Evolutionary conservation across 2,329 filamentous ascomycete genomes (phyloP).

Genomic region (Eutypa lata): DNA sequence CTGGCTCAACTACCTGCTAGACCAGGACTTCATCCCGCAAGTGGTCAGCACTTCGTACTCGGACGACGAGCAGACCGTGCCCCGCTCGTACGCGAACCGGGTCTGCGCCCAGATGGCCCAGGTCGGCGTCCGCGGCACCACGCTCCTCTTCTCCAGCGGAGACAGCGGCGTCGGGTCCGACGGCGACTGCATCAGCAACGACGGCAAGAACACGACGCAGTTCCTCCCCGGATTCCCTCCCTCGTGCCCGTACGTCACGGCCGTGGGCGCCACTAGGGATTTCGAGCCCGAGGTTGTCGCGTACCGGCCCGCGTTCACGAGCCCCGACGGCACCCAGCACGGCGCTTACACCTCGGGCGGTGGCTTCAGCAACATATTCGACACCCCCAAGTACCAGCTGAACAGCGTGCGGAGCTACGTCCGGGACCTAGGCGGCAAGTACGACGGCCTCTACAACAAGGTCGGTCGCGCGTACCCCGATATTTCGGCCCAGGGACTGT

Average conservation of each 20-base stretch:
- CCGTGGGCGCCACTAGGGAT: conserved; percentile 29
- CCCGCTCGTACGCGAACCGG: conserved; percentile 45
- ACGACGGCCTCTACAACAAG: conserved; percentile 42
- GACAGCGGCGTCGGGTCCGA: conserved; percentile 39
- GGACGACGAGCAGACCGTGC: conserved; percentile 56
- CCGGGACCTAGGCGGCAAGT: conserved; percentile 36
- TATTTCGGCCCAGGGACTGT: conserved; percentile 31
- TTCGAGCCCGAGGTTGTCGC: conserved; percentile 34
- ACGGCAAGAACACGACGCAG: conserved; percentile 50
- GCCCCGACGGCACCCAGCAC: conserved; percentile 14
- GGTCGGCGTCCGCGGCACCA: conserved; percentile 49
- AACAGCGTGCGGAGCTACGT: conserved; percentile 36
- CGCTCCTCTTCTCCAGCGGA: conserved; percentile 48
- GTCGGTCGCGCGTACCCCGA: conserved; percentile 45
- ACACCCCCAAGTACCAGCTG: conserved; percentile 39
- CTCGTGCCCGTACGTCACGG: conserved; percentile 33
- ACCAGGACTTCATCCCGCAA: conserved; percentile 45
- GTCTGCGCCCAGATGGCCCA: conserved; percentile 54
- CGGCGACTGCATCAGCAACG: conserved; percentile 46
- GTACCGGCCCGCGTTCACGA: conserved; percentile 27
- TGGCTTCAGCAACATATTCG: conserved; percentile 47
- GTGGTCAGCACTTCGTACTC: conserved; percentile 57
- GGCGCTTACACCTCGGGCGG: conserved; percentile 29
- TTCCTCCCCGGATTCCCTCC: conserved; percentile 57
- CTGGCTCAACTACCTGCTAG: conserved; percentile 49